Conservation (phyloP, 2,329 filamentous ascomycete species). For the Cadophora malorum region DNA sequence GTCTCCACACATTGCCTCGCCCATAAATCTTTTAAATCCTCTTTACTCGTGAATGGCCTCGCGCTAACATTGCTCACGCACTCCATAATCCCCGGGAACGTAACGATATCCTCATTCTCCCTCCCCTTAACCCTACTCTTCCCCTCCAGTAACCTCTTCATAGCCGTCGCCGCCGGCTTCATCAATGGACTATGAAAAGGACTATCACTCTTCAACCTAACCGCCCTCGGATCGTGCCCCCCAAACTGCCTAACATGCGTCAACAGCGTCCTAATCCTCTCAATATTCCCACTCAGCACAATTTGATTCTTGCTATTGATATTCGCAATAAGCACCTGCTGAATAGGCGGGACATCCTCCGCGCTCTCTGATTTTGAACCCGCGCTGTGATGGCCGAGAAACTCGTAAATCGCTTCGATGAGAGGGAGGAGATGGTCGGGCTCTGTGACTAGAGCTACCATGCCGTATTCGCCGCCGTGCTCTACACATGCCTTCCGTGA, state of each 20-base stretch:
- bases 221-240: constrained; percentile 88
- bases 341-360: constrained; percentile 74
- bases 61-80: constrained; percentile 89
- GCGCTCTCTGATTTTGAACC: constrained; percentile 72
- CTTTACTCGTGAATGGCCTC: constrained; percentile 74
- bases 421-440: constrained; percentile 74
- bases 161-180: constrained; percentile 79
- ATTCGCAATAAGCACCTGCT: constrained; percentile 91
- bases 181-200: constrained; percentile 94
- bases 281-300: constrained; percentile 86
- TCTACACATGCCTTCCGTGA: constrained; percentile 68
- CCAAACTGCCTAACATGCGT: constrained; percentile 88
- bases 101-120: constrained; percentile 68
- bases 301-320: constrained; percentile 97
- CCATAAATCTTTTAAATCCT: constrained; percentile 79
- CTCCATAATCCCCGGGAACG: constrained; percentile 75
- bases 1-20: constrained; percentile 88
- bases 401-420: constrained; percentile 77
- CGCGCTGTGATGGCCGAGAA: constrained; percentile 72
- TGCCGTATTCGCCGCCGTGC: constrained; percentile 85
- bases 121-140: constrained; percentile 60
- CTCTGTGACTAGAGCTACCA: constrained; percentile 92
- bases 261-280: constrained; percentile 79
- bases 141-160: constrained; percentile 70
- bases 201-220: constrained; percentile 83